Evolutionary conservation across 176 grass and related monocot species (phyloP).

Genomic region (Dactylis glomerata): DNA sequence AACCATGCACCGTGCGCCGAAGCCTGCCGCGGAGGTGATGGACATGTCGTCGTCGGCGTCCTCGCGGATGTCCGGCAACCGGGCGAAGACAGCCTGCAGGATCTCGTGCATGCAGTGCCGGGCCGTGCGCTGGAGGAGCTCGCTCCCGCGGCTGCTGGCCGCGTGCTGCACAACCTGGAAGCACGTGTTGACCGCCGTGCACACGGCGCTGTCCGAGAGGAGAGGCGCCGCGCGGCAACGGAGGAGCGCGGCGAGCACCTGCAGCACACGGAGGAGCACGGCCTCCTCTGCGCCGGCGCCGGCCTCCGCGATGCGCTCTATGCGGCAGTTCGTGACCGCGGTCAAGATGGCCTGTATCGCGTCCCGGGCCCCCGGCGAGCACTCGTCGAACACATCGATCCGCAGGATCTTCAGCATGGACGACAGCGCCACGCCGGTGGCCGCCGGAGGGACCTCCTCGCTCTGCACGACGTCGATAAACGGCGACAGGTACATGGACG

Average conservation of each 20-base stretch:
- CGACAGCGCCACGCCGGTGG: constrained; percentile 74
- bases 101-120: constrained; percentile 86
- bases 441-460: constrained; percentile 61
- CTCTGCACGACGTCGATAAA: constrained; percentile 87
- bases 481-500: constrained; percentile 66
- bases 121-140: constrained; percentile 77
- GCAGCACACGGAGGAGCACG: constrained; percentile 77
- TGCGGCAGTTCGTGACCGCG: constrained; percentile 59
- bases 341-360: constrained; percentile 62
- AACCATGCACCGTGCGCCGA: constrained; percentile 79
- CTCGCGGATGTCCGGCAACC: constrained; percentile 56
- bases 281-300: constrained; percentile 65
- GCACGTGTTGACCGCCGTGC: constrained; percentile 80
- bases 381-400: constrained; percentile 86
- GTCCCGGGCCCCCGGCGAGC: constrained; percentile 72
- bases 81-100: constrained; percentile 65
- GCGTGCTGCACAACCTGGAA: constrained; percentile 93
- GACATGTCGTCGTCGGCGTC: constrained; percentile 15
- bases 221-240: constrained; percentile 56
- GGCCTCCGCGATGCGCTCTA: constrained; percentile 61
- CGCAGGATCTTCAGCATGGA: constrained; percentile 81
- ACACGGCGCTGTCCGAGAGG: constrained; percentile 68
- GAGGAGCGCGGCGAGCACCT: constrained; percentile 63
- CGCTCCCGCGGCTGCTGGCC: constrained; percentile 41
- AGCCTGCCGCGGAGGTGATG: constrained; percentile 33